Base-by-base conservation (phyloP, 1,139 yeast genomes). In the Magnusiomyces ingens region DNA sequence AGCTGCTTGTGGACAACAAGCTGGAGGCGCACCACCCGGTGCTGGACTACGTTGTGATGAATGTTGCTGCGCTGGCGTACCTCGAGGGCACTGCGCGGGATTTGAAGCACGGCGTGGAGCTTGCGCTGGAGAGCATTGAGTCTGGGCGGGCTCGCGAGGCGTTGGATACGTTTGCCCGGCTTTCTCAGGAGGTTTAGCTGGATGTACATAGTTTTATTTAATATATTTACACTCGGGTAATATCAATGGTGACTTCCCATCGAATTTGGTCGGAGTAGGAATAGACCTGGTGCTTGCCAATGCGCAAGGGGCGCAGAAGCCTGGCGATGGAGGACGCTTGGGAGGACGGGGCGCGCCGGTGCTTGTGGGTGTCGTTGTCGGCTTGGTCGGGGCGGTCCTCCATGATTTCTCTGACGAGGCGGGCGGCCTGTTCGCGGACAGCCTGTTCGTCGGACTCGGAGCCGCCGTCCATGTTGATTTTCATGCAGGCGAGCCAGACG, bases 21-120 rank as follows among this genome's bases (percentile, higher is more conserved):
- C 75, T 79, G 26, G 80, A 74, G 51, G 72, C 72, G 1, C 72
- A 77, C 50, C 76, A 75, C 62, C 89, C 99, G 1, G 70, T 91
- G 19, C 82, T 85, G 52, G 96, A 93, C 70, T 93, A 90, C 70
- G 93, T 93, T 19, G 69, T 91, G 57, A 71, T 93, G 77, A 93
- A 93, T 67, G 77, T 94, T 43, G 93, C 93, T 3, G 95, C 96
- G 0, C 72, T 93, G 56, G 93, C 94, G 0, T 87, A 85, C 42
- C 81, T 90, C 19, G 78, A 86, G 17, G 95, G 95, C 1, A 66
- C 75, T 2, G 82, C 90, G 1, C 67, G 68, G 18, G 72, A 78
- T 60, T 91, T 94, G 91, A 77, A 75, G 56, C 78, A 81, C 17
- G 99, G 98, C 15, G 94, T 89, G 4, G 74, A 73, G 54, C 65